phyloP scores from a whole-genome alignment of 2,329 filamentous ascomycete genomes.

The Fragosphaeria purpurea region DNA sequence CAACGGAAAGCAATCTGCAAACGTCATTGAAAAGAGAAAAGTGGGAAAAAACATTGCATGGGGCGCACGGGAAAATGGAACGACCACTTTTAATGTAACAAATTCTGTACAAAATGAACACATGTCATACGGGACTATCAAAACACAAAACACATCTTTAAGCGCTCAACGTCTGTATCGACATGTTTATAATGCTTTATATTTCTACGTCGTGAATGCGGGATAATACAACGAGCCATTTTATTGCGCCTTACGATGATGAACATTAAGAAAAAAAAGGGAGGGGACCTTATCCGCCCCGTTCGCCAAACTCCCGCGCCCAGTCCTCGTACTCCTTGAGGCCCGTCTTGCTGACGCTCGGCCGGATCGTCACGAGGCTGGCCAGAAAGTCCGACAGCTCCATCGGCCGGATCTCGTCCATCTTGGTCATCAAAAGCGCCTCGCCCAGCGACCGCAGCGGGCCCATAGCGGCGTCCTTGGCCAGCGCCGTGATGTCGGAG shows the following conservation, averaged over 20 bases:
- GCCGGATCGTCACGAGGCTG: conserved; percentile 74
- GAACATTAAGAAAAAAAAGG: too few relatives aligned
- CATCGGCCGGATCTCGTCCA: conserved; percentile 89
- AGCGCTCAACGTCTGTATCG: too few relatives aligned
- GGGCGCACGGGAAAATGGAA: too few relatives aligned
- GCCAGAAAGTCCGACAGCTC: conserved; percentile 71
- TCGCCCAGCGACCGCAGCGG: conserved; percentile 85
- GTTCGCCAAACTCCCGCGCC: conserved; percentile 86
- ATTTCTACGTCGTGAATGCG: too few relatives aligned
- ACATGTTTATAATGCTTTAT: too few relatives aligned
- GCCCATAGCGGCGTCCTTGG: conserved; percentile 97
- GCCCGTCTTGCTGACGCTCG: conserved; percentile 78
- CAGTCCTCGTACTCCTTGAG: conserved; percentile 88
- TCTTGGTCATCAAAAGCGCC: conserved; percentile 77
- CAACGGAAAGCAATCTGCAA: too few relatives aligned
- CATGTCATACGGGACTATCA: too few relatives aligned
- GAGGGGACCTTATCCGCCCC: conserved; percentile 54
- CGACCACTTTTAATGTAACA: too few relatives aligned
- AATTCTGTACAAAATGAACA: too few relatives aligned
- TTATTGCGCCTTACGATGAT: too few relatives aligned
- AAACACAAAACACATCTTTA: too few relatives aligned
- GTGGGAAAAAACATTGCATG: conserved; percentile 1
- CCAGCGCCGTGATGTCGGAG: conserved; percentile 90
- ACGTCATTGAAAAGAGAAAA: not conserved
- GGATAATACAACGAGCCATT: too few relatives aligned